Evolutionary conservation across 805 yeast species (phyloP).

Genomic region (Kluyveromyces lactis): DNA sequence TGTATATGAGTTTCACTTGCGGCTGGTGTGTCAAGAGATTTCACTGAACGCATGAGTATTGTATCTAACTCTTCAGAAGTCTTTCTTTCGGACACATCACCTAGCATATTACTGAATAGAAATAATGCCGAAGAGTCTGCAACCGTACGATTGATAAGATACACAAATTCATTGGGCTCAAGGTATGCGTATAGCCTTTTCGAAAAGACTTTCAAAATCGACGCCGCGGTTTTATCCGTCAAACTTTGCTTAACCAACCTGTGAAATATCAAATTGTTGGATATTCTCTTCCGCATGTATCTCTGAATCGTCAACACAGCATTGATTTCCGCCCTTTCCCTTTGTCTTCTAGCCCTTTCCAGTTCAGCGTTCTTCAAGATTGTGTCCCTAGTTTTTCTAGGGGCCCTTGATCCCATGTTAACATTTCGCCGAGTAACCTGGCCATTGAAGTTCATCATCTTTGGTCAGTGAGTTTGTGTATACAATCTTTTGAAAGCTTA

Average conservation of each 20-base stretch:
- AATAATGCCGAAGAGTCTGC: neutral
- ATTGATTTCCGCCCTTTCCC: conserved; percentile 38
- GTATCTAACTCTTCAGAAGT: neutral
- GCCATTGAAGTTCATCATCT: conserved; percentile 55
- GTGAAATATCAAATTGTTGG: neutral
- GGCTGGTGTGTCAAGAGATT: neutral
- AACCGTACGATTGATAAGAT: neutral
- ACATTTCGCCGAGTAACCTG: conserved; percentile 48
- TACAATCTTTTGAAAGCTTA: too few species aligned
- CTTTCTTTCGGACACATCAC: conserved; percentile 1
- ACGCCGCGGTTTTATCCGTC: neutral
- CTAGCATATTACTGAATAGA: neutral
- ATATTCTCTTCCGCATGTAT: conserved; percentile 30
- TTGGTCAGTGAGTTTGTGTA: neutral
- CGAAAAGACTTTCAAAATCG: conserved; percentile 2
- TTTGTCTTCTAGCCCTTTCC: conserved; percentile 61
- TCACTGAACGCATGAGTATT: neutral
- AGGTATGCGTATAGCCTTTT: conserved; percentile 1
- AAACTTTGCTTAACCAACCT: neutral
- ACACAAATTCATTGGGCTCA: neutral
- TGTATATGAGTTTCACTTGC: neutral
- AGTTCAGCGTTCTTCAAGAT: conserved; percentile 55
- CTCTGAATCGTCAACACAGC: conserved; percentile 47
- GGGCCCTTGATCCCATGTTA: conserved; percentile 44
- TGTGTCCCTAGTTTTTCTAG: conserved; percentile 29